Evolutionary conservation across 2,329 filamentous ascomycete genomes (phyloP).

Genomic region (Epichloe gansuensis): DNA sequence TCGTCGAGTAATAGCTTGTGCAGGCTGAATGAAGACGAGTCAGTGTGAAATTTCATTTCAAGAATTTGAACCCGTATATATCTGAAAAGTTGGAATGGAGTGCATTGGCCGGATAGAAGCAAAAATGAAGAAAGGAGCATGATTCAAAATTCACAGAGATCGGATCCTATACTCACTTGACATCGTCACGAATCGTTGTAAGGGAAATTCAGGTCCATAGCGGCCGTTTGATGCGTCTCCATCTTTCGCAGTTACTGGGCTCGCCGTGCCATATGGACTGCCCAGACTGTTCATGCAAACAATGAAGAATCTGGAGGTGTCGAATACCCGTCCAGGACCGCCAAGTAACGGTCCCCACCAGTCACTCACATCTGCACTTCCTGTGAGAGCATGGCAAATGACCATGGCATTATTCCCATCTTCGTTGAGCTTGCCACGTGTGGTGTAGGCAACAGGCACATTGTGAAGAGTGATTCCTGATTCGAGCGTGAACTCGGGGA

Average conservation of each 20-base stretch:
- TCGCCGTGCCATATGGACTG: conserved; percentile 78
- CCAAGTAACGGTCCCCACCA: conserved; percentile 83
- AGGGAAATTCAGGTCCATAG: conserved; percentile 96
- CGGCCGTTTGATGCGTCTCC: conserved; percentile 60
- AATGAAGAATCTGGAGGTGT: conserved; percentile 72
- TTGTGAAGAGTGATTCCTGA: conserved; percentile 77
- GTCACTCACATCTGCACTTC: conserved; percentile 72
- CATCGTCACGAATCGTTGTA: conserved; percentile 90
- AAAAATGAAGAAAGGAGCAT: background rate
- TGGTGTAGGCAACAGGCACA: conserved; percentile 58
- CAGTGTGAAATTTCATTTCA: conserved; percentile 7
- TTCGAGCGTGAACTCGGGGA: conserved; percentile 86
- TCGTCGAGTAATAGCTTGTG: conserved; percentile 74
- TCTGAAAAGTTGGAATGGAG: no score
- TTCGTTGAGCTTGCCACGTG: conserved; percentile 47
- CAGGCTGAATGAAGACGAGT: conserved; percentile 46
- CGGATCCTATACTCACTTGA: conserved; percentile 50
- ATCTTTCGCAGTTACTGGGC: conserved; percentile 78
- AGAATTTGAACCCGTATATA: no score
- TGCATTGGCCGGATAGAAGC: background rate
- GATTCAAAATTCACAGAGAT: background rate
- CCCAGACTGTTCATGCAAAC: conserved; percentile 79
- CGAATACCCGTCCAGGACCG: conserved; percentile 66
- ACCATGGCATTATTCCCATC: conserved; percentile 57
- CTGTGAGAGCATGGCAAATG: conserved; percentile 75